Base-by-base conservation (phyloP, 176 grass and related monocot genomes). In the Bonia amplexicaulis region DNA sequence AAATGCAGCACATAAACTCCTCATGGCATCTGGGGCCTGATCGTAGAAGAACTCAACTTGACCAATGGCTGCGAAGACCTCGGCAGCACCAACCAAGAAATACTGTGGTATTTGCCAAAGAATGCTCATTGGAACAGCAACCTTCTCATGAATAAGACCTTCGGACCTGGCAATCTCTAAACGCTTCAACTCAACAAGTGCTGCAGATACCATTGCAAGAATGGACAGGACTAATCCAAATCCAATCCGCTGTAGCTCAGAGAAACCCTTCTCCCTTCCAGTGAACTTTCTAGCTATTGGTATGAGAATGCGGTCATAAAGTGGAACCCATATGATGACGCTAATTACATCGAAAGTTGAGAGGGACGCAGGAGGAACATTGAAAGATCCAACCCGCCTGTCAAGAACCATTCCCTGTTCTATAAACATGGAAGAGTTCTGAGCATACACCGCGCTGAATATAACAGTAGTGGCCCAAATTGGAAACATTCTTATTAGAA, bases 371-470 rank as follows among this genome's bases (percentile, higher is more conserved):
- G 93, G 93, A 65, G 91, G 87, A 51, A 98, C 85, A n/a, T 51
- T 87, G 76, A 98, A 93, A 64, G 68, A 92, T 15, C 96, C 87
- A 52, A 98, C 49, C 45, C 41, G 80, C 74, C 91, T 90, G 76
- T 98, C 88, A 67, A 98, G 90, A 81, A 95, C 91, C 93, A 92
- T 98, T 62, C 96, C 93, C 84, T 98, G 96, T 66, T 98, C 96
- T 37, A 95, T 52, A 74, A 98, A 95, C 89, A 93, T 80, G 26
- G 91, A 93, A 25, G 95, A 95, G 17, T 92, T 94, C 66, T 98
- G 96, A 80, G 93, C 91, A 42, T 94, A 93, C 10, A 93, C 96
- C 20, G 82, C 91, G 19, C 77, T 90, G 87, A 95, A 98, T 73
- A 98, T 74, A 70, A 93, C 92, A 27, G 87, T 90, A 69, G 91